Evolutionary conservation across 2,329 filamentous ascomycete genomes (phyloP).

Genomic region (Curvularia verruculosa): DNA sequence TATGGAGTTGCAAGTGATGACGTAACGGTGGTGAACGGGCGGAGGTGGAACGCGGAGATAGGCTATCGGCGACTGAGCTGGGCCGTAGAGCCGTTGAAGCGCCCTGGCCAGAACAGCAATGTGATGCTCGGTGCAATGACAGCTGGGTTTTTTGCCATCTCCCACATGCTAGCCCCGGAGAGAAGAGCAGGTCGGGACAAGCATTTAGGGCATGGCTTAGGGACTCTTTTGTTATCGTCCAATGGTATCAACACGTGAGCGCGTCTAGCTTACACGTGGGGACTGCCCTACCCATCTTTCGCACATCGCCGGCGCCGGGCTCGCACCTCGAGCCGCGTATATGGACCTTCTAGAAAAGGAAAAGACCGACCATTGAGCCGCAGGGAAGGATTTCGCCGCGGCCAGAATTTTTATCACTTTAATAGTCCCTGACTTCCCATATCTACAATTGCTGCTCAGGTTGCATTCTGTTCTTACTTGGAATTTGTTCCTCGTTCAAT

Average conservation of each 20-base stretch:
- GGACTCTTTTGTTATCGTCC: slow-evolving; percentile 33
- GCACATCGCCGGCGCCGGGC: slow-evolving; percentile 26
- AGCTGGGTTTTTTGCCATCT: neutral
- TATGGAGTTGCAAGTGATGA: slow-evolving; percentile 10
- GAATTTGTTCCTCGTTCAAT: slow-evolving; percentile 1
- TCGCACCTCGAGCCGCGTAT: slow-evolving; percentile 12
- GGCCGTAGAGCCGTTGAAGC: neutral
- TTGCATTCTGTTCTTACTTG: neutral
- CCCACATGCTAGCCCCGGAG: slow-evolving; percentile 22
- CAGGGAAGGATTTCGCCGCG: neutral
- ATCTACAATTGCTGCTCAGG: neutral
- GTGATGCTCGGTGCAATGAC: slow-evolving; percentile 1
- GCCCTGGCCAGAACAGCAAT: neutral
- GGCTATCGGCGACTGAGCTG: slow-evolving; percentile 9
- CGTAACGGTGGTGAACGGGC: slow-evolving; percentile 14
- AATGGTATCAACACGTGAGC: slow-evolving; percentile 42
- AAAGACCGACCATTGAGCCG: slow-evolving; percentile 30
- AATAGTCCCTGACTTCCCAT: neutral
- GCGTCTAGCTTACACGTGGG: slow-evolving; percentile 36
- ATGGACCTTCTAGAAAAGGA: slow-evolving; percentile 41
- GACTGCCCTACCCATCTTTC: slow-evolving; percentile 28
- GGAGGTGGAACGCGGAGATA: slow-evolving; percentile 19
- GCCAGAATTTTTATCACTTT: slow-evolving; percentile 14
- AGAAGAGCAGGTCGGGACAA: slow-evolving; percentile 18
- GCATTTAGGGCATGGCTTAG: slow-evolving; percentile 21